Percentiles rank a stretch among this genome's conserved stretches.
phyloP scores from a whole-genome alignment of 202 grass and related monocot species.

The Saccharum hybrid region DNA sequence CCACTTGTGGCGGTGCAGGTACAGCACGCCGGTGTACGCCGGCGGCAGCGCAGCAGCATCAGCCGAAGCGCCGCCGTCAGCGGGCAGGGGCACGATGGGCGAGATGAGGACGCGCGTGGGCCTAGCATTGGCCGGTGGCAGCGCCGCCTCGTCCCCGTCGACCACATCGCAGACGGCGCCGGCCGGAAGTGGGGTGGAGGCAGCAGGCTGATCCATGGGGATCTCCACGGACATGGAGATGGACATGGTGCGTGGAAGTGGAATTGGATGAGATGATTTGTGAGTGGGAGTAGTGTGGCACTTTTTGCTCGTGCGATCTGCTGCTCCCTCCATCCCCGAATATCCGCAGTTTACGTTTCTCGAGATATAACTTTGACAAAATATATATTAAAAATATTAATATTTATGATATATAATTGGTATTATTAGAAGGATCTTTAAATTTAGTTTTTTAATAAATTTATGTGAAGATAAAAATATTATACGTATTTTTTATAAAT shows the following conservation, averaged over 20 bases:
- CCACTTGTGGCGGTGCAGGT: conserved; percentile 25
- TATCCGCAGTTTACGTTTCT: too few species aligned
- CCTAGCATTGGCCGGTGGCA: not conserved
- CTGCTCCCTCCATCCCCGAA: not conserved
- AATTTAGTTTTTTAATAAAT: too few species aligned
- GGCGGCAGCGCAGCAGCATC: not conserved
- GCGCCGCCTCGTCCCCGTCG: not conserved
- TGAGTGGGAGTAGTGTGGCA: not conserved
- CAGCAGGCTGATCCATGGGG: not conserved
- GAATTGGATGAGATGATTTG: not conserved
- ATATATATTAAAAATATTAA: too few species aligned
- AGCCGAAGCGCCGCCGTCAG: not conserved
- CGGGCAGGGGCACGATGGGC: not conserved
- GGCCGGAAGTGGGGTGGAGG: not conserved
- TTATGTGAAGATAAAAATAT: too few species aligned
- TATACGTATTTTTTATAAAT: too few species aligned
- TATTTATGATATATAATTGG: too few species aligned
- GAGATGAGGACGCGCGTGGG: not conserved
- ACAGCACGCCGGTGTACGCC: conserved; percentile 28
- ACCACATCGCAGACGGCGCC: not conserved
- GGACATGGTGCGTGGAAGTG: not conserved
- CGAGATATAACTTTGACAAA: too few species aligned
- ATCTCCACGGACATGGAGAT: conserved; percentile 34
- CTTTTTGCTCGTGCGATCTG: not conserved
- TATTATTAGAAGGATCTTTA: too few species aligned